These are phyloP conservation scores for Phascolomyces articulosus DNA, from an alignment of 371 early-diverging fungal species.

Conservation along the genomic window DNA sequence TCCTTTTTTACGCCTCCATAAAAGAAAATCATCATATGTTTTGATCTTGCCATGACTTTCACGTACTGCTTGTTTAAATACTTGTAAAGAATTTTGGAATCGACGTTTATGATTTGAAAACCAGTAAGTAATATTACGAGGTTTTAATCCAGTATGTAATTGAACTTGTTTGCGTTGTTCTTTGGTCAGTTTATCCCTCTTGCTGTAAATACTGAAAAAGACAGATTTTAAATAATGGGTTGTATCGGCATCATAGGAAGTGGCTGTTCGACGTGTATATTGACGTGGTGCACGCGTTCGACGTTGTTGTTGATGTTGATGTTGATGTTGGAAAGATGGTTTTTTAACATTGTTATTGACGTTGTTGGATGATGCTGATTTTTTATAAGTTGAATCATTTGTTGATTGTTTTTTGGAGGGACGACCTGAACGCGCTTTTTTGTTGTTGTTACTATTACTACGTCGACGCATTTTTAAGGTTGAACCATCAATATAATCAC, in stretches of 20 bases:
- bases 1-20: constrained; percentile 30
- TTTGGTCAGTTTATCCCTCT: constrained; percentile 43
- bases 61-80: constrained; percentile 28
- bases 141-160: constrained; percentile 38
- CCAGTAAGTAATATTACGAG: constrained; percentile 55
- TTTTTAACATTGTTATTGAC: neutral
- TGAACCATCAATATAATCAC: neutral
- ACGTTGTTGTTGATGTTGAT: constrained; percentile 1
- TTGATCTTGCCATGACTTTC: constrained; percentile 29
- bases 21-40: constrained; percentile 45
- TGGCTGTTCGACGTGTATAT: constrained; percentile 36
- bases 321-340: neutral
- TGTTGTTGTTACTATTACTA: constrained; percentile 2
- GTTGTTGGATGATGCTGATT: neutral
- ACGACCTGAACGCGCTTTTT: too few relatives aligned
- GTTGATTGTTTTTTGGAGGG: too few relatives aligned
- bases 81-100: constrained; percentile 29
- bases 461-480: neutral
- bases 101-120: constrained; percentile 54
- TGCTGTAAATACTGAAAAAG: constrained; percentile 45
- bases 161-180: constrained; percentile 39
- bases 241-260: constrained; percentile 46
- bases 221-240: constrained; percentile 43
- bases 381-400: too few relatives aligned
- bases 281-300: neutral